Evolutionary conservation across 768 basidiomycete genomes (phyloP).

Genomic region (Termitomyces sp.): DNA sequence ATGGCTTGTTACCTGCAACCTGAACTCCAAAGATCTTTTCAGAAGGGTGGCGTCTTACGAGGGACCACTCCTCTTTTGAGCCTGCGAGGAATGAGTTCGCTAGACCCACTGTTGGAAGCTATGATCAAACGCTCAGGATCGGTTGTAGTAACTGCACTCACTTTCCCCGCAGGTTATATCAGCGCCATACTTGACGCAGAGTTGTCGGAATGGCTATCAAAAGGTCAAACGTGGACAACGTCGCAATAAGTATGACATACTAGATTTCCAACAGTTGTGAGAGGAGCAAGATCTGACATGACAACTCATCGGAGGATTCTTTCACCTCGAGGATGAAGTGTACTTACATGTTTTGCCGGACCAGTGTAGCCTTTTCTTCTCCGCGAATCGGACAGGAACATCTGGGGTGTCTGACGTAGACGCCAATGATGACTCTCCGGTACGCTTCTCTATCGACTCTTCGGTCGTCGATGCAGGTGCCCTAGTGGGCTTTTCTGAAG

Average conservation of each 20-base stretch:
- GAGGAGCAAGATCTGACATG: conserved; percentile 45
- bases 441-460: conserved; percentile 29
- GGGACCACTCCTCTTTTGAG: conserved; percentile 92
- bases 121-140: neutral
- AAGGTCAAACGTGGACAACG: neutral
- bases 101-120: conserved; percentile 68
- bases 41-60: conserved; percentile 84
- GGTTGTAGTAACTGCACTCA: conserved; percentile 24
- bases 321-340: neutral
- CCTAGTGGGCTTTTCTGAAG: neutral
- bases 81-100: conserved; percentile 85
- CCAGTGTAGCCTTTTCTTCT: conserved; percentile 90
- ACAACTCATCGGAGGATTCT: neutral
- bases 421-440: conserved; percentile 23
- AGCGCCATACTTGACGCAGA: conserved; percentile 83
- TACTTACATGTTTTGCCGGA: conserved; percentile 76
- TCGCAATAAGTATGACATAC: conserved; percentile 34
- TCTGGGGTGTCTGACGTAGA: conserved; percentile 60
- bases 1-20: conserved; percentile 85
- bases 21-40: conserved; percentile 91
- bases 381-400: conserved; percentile 62
- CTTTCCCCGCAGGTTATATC: conserved; percentile 97
- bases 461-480: neutral
- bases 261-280: conserved; percentile 95
- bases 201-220: conserved; percentile 81